Conservation (phyloP, 805 yeast species). For the Hanseniaspora mollemarum region DNA sequence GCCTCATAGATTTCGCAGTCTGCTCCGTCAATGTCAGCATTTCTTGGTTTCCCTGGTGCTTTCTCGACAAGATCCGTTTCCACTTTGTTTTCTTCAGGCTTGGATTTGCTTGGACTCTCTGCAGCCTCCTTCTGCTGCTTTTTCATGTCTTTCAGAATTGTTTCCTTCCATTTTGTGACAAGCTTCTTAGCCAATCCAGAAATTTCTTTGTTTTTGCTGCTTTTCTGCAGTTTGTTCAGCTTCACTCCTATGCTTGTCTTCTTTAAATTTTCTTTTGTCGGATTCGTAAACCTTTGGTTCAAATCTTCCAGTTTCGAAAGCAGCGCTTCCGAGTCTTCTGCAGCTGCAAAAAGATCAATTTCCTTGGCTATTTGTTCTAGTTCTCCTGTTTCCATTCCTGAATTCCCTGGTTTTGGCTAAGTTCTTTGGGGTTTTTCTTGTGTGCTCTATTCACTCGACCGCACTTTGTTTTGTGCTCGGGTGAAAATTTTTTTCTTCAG, state of each 20-base stretch:
- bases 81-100: not conserved
- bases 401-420: no score
- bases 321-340: constrained; percentile 48
- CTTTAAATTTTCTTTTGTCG: constrained; percentile 74
- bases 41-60: constrained; percentile 44
- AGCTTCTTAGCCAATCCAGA: constrained; percentile 64
- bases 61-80: constrained; percentile 15
- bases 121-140: constrained; percentile 16
- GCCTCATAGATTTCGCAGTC: constrained; percentile 31
- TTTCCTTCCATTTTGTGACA: constrained; percentile 83
- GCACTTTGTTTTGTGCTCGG: no score
- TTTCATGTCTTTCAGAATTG: constrained; percentile 55
- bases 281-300: constrained; percentile 55
- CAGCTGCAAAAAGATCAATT: constrained; percentile 28
- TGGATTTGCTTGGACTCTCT: not conserved
- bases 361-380: constrained; percentile 9
- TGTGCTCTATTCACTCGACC: no score
- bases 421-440: no score
- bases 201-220: constrained; percentile 48
- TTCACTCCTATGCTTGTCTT: constrained; percentile 95
- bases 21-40: constrained; percentile 70
- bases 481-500: no score
- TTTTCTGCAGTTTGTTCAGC: constrained; percentile 74
- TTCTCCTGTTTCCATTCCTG: constrained; percentile 8
- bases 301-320: constrained; percentile 26